Evolutionary conservation across 768 basidiomycete species (phyloP), one percentile per base, ranked within the genome.

Genomic region (Dacryopinax spathularia): DNA sequence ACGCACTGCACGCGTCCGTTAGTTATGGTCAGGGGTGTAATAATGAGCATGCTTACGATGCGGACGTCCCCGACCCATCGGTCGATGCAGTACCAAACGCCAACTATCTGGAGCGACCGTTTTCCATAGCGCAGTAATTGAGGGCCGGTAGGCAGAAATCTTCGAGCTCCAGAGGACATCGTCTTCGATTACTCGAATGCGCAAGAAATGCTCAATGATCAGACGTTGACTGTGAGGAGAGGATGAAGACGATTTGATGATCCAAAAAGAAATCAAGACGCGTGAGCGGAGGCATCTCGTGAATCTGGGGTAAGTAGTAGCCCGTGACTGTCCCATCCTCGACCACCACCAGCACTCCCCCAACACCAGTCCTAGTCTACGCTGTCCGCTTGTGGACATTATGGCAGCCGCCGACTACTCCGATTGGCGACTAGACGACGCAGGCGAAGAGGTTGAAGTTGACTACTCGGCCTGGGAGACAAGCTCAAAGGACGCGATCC

Each of bases 401-500:
- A 56, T 56, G 48, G 48, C 48, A 4, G 18, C 48, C 9, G 31
- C 25, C 48, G 48, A 56, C 25, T 56, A 56, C 25, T 56, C 48
- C 25, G 48, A 56, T 18, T 56, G 48, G 48, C 48, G 48, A 29
- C 48, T 56, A 20, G 48, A 56, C 18, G 48, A 56, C 48, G 25
- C 48, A 6, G 48, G 25, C 29, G 48, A 56, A 20, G 48, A 56
- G 3, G 29, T 29, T 7, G 48, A 56, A 29, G 13, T 56, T 15
- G 48, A 56, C 48, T 56, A 27, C 48, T 56, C 48, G 4, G 10
- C 10, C 48, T 56, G 48, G 48, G 13, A 56, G 48, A 56, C 48
- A 3, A 56, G 25, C 48, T 56, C 86, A 67, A 82, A 82, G 65
- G 92, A 97, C 69, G 89, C 92, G 33, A 87, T 95, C 48, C 75